Evolutionary conservation across 1,284 basidiomycete genomes (phyloP), one percentile per base, ranked within the genome.

Genomic region (Phellinidium pouzarii): DNA sequence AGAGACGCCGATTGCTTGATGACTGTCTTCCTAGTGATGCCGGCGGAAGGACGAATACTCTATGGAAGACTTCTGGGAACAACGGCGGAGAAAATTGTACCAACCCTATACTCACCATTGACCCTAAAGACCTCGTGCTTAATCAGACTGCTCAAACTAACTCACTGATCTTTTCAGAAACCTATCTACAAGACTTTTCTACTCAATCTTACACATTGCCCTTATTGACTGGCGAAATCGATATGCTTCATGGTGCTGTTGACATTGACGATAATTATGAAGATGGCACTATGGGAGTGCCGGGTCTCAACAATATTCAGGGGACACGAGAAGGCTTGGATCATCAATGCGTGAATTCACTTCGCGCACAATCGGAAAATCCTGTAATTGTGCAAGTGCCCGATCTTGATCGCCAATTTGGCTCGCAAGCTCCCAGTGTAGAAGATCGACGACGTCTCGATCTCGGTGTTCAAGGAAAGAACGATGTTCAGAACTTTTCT

Each of bases 111-210:
- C 26, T 37, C 29, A 51, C 49, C 23, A 42, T 54, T 17, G 46
- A 53, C 36, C 55, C 41, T 8, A 43, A 53, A 38, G 36, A 44
- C 7, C 46, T 59, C 34, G 11, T 46, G 34, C 43, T 59, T 46
- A 20, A 40, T 57, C 37, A 40, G 19, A 20, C 37, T n/a, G 14
- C 12, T 40, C 37, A 34, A 34, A 34, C 2, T 34, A 11, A 11
- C 3, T 14, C 7, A 34, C 14, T 8, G 31, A 34, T 17, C 19
- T 17, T n/a, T 7, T n/a, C 3, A 17, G 4, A 3, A 17, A 3
- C 3, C 8, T 40, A 40, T 20, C n/a, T 40, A 20, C 3, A 40
- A 40, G 37, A 40, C 7, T 3, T 40, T 17, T 40, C 19, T 3
- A 7, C 19, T 11, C n/a, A n/a, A 17, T 19, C 37, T 40, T 17